Evolutionary conservation across 805 yeast genomes (phyloP).

Genomic region (Barnettozyma pratensis): DNA sequence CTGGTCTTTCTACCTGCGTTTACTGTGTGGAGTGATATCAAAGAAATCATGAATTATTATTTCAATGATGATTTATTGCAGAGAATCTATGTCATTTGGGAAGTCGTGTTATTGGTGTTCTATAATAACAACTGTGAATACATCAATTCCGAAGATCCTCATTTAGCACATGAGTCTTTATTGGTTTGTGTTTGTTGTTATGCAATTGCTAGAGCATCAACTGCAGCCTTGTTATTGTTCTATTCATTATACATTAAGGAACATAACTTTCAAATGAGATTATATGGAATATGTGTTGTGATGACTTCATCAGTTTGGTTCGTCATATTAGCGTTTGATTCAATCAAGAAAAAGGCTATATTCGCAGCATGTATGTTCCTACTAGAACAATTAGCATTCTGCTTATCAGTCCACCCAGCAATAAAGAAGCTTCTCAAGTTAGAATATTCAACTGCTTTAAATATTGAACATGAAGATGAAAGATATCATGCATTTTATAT

Average conservation of each 20-base stretch:
- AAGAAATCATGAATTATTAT: constrained; percentile 59
- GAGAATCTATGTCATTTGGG: constrained; percentile 47
- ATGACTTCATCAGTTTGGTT: constrained; percentile 42
- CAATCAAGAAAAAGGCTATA: constrained; percentile 41
- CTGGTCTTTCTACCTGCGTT: constrained; percentile 54
- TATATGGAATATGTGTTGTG: constrained; percentile 30
- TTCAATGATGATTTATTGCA: constrained; percentile 57
- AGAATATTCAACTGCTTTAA: constrained; percentile 52
- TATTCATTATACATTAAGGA: constrained; percentile 42
- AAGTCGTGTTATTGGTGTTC: constrained; percentile 41
- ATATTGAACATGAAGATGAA: constrained; percentile 65
- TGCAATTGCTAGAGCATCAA: constrained; percentile 33
- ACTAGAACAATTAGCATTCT: constrained; percentile 37
- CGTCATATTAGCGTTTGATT: constrained; percentile 41
- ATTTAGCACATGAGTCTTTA: constrained; percentile 18
- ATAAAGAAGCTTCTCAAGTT: constrained; percentile 38
- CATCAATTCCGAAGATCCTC: constrained; percentile 29
- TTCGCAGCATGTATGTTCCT: constrained; percentile 35
- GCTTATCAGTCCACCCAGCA: constrained; percentile 41
- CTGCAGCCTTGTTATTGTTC: constrained; percentile 26
- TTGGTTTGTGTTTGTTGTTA: constrained; percentile 33
- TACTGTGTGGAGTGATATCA: constrained; percentile 60
- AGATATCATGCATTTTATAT: constrained; percentile 52
- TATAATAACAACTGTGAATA: constrained; percentile 44
- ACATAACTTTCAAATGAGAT: constrained; percentile 45